Conservation (phyloP, 2,329 filamentous ascomycete species). For the Coniella vitis region DNA sequence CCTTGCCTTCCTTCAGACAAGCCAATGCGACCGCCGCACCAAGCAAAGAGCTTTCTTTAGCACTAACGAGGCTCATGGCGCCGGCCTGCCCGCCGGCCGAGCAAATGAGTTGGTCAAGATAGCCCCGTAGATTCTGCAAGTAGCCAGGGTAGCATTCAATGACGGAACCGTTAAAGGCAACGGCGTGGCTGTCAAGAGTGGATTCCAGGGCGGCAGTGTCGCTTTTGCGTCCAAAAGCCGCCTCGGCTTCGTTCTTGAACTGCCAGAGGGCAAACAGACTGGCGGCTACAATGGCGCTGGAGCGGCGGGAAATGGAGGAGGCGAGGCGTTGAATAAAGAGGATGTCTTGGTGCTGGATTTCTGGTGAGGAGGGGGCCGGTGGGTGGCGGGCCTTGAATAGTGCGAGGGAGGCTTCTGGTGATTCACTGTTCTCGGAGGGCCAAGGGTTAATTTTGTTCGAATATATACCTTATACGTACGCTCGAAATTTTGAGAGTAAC, state of each 20-base stretch:
- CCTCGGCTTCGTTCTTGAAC: conserved; percentile 43
- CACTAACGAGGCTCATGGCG: conserved; percentile 57
- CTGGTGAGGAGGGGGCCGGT: conserved; percentile 24
- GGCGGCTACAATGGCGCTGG: conserved; percentile 52
- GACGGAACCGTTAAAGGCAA: conserved; percentile 76
- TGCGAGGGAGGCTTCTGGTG: conserved; percentile 36
- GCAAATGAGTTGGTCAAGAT: conserved; percentile 52
- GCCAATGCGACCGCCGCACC: conserved; percentile 68
- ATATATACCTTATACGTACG: too few species aligned
- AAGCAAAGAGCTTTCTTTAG: conserved; percentile 67
- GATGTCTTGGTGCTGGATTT: conserved; percentile 41
- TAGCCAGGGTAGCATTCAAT: conserved; percentile 73
- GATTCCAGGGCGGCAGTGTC: conserved; percentile 23
- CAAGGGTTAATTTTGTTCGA: background rate
- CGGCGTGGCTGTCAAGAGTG: conserved; percentile 38
- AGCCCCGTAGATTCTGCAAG: conserved; percentile 51
- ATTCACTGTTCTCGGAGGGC: conserved; percentile 35
- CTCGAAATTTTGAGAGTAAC: too few species aligned
- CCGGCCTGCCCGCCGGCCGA: conserved; percentile 27
- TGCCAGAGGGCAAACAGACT: conserved; percentile 55
- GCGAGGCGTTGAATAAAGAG: conserved; percentile 46
- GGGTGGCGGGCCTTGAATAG: conserved; percentile 47
- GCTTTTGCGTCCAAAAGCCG: conserved; percentile 29
- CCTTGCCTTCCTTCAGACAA: conserved; percentile 25
- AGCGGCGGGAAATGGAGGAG: conserved; percentile 48